Evolutionary conservation across 2,329 filamentous ascomycete species (phyloP).

Genomic region (Plectosphaerella cucumerina): DNA sequence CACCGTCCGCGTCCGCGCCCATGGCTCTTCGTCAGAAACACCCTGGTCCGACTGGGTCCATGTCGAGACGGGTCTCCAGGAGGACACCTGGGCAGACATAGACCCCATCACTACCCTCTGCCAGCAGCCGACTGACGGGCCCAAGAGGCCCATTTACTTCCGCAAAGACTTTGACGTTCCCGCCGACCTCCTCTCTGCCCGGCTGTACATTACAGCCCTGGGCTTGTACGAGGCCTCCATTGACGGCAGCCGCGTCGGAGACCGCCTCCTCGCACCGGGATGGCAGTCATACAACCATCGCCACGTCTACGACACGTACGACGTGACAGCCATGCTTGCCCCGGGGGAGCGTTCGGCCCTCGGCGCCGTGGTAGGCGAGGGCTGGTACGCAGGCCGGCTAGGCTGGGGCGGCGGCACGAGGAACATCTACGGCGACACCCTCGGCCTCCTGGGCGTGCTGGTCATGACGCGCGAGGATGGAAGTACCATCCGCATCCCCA

Average conservation of each 20-base stretch:
- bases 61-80: constrained; percentile 30
- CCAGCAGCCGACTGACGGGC: constrained; percentile 20
- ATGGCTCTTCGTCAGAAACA: constrained; percentile 19
- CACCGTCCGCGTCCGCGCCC: constrained; percentile 26
- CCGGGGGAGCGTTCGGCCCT: constrained; percentile 27
- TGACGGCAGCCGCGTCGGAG: constrained; percentile 38
- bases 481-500: constrained; percentile 18
- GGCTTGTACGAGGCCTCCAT: constrained; percentile 43
- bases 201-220: constrained; percentile 42
- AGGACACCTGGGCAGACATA: constrained; percentile 24
- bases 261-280: constrained; percentile 41
- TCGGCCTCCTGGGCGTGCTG: constrained; percentile 34
- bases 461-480: constrained; percentile 27
- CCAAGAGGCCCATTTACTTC: constrained; percentile 23
- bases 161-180: constrained; percentile 26
- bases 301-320: constrained; percentile 49
- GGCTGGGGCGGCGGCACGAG: constrained; percentile 20
- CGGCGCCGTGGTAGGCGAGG: constrained; percentile 39
- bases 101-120: constrained; percentile 17
- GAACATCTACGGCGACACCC: constrained; percentile 32
- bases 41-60: constrained; percentile 23
- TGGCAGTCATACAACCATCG: constrained; percentile 48
- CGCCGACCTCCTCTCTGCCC: constrained; percentile 24
- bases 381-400: constrained; percentile 42
- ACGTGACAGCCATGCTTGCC: constrained; percentile 39